phyloP scores from a whole-genome alignment of 169 alveolate species.

The Cryptosporidium andersoni region DNA sequence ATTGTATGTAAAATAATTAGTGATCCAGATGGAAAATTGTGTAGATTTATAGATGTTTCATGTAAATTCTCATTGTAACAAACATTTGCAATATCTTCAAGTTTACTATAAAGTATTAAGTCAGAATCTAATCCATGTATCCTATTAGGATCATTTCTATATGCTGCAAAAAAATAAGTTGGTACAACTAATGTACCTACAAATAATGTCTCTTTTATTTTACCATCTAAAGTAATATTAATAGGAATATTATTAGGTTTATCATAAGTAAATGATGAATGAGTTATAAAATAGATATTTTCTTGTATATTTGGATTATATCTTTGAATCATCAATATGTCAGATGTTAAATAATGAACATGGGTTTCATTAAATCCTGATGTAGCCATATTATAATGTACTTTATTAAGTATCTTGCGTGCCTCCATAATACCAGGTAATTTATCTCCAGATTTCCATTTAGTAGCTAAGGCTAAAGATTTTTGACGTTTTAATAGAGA shows the following conservation, averaged over 20 bases:
- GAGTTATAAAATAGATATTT: conserved; percentile 68
- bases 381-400: conserved; percentile 78
- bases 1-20: conserved; percentile 72
- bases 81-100: conserved; percentile 40
- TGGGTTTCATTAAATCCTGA: conserved; percentile 74
- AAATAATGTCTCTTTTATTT: conserved; percentile 66
- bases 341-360: conserved; percentile 68
- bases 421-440: conserved; percentile 80
- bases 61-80: conserved; percentile 16
- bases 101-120: conserved; percentile 6
- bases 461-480: conserved; percentile 46
- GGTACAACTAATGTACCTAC: conserved; percentile 70
- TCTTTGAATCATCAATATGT: conserved; percentile 72
- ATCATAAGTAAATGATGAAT: conserved; percentile 52
- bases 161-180: conserved; percentile 22
- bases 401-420: conserved; percentile 78
- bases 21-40: conserved; percentile 75
- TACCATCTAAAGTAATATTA: conserved; percentile 36
- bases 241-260: conserved; percentile 43
- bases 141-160: conserved; percentile 34
- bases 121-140: conserved; percentile 72
- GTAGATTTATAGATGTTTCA: conserved; percentile 64
- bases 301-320: conserved; percentile 74
- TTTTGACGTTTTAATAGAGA: conserved; percentile 50
- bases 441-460: conserved; percentile 67